Evolutionary conservation across 2,329 filamentous ascomycete species (phyloP).

Genomic region (Diaporthe helianthi): DNA sequence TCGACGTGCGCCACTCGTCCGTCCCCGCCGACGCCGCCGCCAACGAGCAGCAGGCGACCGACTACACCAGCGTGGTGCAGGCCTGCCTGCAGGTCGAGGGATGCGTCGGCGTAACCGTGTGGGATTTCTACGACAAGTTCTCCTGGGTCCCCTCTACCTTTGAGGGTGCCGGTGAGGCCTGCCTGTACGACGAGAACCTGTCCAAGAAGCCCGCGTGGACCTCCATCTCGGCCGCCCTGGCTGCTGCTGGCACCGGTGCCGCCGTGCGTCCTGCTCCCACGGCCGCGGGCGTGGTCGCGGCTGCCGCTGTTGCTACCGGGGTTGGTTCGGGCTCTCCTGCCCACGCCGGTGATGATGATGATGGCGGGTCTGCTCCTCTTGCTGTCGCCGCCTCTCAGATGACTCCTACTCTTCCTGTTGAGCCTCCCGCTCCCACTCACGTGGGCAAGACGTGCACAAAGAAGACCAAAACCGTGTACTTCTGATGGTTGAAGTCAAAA

Average conservation of each 20-base stretch:
- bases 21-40: conserved; percentile 50
- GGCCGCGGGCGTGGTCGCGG: conserved; percentile 12
- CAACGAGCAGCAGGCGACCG: conserved; percentile 53
- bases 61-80: conserved; percentile 50
- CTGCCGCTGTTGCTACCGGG: conserved; percentile 2
- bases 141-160: conserved; percentile 50
- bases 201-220: conserved; percentile 49
- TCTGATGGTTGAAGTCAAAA: neutral
- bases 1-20: conserved; percentile 60
- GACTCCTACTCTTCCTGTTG: neutral
- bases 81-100: conserved; percentile 45
- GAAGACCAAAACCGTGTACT: conserved; percentile 33
- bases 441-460: conserved; percentile 24
- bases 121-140: conserved; percentile 52
- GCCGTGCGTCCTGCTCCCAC: conserved; percentile 18
- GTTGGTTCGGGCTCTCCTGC: neutral
- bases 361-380: neutral
- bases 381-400: neutral
- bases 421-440: conserved; percentile 1
- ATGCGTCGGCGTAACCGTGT: conserved; percentile 53
- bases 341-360: neutral
- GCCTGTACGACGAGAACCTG: conserved; percentile 47
- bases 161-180: conserved; percentile 47
- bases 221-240: conserved; percentile 46
- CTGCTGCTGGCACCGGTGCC: conserved; percentile 40